Base-by-base conservation (phyloP, 2,329 filamentous ascomycete genomes). In the Fusarium compactum region DNA sequence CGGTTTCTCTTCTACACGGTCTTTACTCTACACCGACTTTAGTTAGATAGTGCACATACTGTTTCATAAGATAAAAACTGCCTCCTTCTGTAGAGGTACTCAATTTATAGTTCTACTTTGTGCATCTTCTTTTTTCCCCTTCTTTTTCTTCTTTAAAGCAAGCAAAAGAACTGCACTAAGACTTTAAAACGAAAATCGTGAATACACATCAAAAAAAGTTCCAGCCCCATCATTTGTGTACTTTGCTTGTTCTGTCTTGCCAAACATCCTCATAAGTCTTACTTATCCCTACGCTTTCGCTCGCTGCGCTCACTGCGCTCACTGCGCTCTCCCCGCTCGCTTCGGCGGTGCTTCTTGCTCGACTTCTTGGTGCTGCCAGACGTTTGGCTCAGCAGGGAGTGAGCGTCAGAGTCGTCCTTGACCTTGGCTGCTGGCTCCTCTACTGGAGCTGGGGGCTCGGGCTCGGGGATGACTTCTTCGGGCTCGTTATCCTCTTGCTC, bases 221-320 rank as follows among this genome's bases (percentile, higher is more conserved):
- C 63, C 63, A 55, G 63, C 62, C 56, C 50, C 59, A 43, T 66
- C 64, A 58, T 25, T 34, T 53, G 47, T 64, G 64, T 65, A 59
- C 47, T 64, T 57, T 62, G 56, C 59, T 68, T 65, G 61, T 65
- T 51, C 65, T 64, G 47, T 68, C 53, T 65, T 68, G 47, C 53
- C 52, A 68, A 68, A 54, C 27, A 59, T 68, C 46, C 15, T n/a
- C 48, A 38, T n/a, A 16, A 40, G n/a, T 29, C 24, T 53, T 54
- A 70, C 40, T 70, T 70, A 8, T 69, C 52, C n/a, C 53, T 70
- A 7, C 67, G 67, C 51, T 69, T 69, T 14, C 67, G 67, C 32
- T 70, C 67, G 45, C 67, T 67, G 9, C 67, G 67, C 32, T 70
- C 67, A 56, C 67, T 67, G 32, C 66, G 56, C 15, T 63, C 60